phyloP scores from a whole-genome alignment of 768 basidiomycete species.

The Hericium erinaceus region DNA sequence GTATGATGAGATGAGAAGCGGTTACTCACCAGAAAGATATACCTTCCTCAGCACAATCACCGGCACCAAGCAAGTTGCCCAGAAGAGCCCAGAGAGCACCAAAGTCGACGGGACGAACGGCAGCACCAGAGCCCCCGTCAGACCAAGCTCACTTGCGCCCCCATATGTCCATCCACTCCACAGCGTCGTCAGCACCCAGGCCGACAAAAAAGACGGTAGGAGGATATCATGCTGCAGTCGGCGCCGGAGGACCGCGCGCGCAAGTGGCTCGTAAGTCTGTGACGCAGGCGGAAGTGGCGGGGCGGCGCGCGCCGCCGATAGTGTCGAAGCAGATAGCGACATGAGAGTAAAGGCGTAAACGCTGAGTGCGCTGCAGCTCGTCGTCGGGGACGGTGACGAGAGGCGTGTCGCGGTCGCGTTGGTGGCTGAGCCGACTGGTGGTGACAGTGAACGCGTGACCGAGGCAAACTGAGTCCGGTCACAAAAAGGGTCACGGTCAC shows the following conservation, averaged over 20 bases:
- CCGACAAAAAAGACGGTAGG: conserved; percentile 36
- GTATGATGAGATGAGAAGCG: no score
- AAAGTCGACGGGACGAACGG: conserved; percentile 32
- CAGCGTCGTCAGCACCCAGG: conserved; percentile 31
- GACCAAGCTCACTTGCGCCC: conserved; percentile 23
- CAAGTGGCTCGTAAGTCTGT: conserved; percentile 55
- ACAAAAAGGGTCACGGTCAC: background rate
- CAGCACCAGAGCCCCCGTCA: conserved; percentile 30
- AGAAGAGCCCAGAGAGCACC: conserved; percentile 30
- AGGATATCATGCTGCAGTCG: conserved; percentile 50
- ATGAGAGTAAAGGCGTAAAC: conserved; percentile 27
- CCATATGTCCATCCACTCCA: conserved; percentile 39
- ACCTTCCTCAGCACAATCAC: conserved; percentile 47
- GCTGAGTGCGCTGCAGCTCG: background rate
- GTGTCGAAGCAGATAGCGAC: conserved; percentile 30
- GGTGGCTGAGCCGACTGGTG: background rate
- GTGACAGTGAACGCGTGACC: background rate
- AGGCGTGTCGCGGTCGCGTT: background rate
- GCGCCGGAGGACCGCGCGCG: conserved; percentile 51
- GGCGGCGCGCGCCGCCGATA: conserved; percentile 34
- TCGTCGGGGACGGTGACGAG: background rate
- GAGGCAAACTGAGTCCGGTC: background rate
- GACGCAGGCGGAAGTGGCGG: conserved; percentile 48
- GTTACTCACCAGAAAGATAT: conserved; percentile 46
- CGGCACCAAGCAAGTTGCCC: conserved; percentile 49